Conservation (phyloP, 2,329 filamentous ascomycete species). For the Cladophialophora chaetospira region DNA sequence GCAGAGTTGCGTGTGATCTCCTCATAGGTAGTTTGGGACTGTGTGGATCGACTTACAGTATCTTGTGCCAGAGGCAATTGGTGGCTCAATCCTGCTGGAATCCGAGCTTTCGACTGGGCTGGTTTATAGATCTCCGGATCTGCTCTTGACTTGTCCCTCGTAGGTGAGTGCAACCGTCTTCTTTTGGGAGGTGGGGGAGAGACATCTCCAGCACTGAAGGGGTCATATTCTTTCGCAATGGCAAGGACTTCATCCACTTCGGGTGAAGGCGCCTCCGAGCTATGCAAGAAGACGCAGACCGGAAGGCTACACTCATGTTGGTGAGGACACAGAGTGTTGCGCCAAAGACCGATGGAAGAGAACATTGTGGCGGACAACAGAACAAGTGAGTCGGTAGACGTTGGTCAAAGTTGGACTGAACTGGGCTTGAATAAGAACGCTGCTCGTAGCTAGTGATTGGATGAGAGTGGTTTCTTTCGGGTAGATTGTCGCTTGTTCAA, state of each 20-base stretch:
- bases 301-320: conserved; percentile 53
- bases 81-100: neutral
- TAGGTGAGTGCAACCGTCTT: conserved; percentile 27
- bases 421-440: too few relatives aligned
- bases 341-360: conserved; percentile 57
- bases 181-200: conserved; percentile 39
- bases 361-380: conserved; percentile 48
- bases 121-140: too few relatives aligned
- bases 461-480: neutral
- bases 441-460: neutral
- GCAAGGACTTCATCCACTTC: conserved; percentile 8
- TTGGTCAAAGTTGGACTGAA: neutral
- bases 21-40: neutral
- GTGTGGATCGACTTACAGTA: neutral
- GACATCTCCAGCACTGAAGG: conserved; percentile 24
- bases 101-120: neutral
- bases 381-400: neutral
- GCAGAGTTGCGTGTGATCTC: neutral
- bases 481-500: neutral
- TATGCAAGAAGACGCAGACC: conserved; percentile 62
- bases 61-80: too few relatives aligned
- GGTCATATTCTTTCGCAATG: conserved; percentile 29
- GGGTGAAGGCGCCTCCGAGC: conserved; percentile 23
- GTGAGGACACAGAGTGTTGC: conserved; percentile 55
- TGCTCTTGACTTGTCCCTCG: neutral